phyloP scores from a whole-genome alignment of 2,329 filamentous ascomycete species.

The Apiospora rasikravindrae region DNA sequence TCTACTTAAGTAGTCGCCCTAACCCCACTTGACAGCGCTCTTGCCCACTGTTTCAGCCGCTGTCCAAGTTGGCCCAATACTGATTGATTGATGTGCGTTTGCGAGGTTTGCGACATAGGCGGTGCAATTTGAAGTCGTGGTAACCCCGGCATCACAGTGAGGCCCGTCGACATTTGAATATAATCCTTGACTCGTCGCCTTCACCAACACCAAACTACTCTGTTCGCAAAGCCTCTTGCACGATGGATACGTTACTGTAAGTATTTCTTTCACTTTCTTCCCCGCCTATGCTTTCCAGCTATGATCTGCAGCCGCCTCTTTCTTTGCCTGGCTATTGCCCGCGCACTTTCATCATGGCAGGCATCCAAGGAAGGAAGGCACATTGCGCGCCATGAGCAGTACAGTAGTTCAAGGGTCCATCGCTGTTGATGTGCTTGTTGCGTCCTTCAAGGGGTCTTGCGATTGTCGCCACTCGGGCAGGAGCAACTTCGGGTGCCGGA shows the following conservation, averaged over 20 bases:
- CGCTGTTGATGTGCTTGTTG: not conserved
- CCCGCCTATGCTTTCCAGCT: not conserved
- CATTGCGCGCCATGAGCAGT: not conserved
- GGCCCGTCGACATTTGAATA: not conserved
- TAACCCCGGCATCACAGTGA: slow-evolving; percentile 1
- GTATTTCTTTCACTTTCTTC: not conserved
- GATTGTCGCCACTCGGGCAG: not conserved
- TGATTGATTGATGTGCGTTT: not conserved
- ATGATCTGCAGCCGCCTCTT: not conserved
- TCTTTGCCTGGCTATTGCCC: not conserved
- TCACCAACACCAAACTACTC: not conserved
- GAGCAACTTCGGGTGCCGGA: not conserved
- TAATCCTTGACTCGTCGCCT: not conserved
- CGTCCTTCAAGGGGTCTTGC: not conserved
- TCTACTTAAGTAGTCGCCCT: not conserved
- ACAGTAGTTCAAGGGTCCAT: not conserved
- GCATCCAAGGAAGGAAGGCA: not conserved
- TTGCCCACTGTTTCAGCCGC: slow-evolving; percentile 9
- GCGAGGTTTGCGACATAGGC: not conserved
- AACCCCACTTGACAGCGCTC: slow-evolving; percentile 14
- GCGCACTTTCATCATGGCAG: not conserved
- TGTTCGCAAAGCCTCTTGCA: slow-evolving; percentile 9
- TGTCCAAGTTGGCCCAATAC: not conserved
- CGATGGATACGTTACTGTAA: slow-evolving; percentile 19
- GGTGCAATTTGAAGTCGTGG: not conserved